Conservation (phyloP, 768 basidiomycete species). For the Hortiboletus campestris region DNA sequence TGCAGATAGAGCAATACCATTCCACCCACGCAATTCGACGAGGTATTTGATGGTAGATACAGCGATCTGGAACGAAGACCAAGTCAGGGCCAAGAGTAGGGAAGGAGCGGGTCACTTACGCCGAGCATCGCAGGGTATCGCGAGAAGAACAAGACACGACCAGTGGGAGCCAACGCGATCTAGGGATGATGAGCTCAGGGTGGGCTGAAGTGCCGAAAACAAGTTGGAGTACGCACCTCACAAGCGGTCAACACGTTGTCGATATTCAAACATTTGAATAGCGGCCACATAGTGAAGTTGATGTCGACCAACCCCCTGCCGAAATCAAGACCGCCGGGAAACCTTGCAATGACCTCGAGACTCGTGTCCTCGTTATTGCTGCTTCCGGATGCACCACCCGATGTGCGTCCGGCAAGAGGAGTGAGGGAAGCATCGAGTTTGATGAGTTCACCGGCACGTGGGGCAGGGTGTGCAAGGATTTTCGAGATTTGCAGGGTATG, state of each 20-base stretch:
- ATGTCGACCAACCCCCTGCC: conserved; percentile 88
- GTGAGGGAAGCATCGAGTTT: conserved; percentile 80
- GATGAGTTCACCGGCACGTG: conserved; percentile 82
- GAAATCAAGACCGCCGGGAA: conserved; percentile 93
- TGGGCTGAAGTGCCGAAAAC: background rate
- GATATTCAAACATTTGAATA: conserved; percentile 90
- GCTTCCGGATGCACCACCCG: conserved; percentile 38
- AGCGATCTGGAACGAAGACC: conserved; percentile 54
- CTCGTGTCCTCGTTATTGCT: conserved; percentile 38
- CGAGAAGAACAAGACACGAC: conserved; percentile 84
- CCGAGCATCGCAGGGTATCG: conserved; percentile 91
- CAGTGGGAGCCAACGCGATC: conserved; percentile 86
- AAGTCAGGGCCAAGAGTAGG: background rate
- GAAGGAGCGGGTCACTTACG: conserved; percentile 36
- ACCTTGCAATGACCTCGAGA: conserved; percentile 83
- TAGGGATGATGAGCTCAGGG: conserved; percentile 23
- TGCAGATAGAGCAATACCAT: conserved; percentile 77
- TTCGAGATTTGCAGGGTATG: conserved; percentile 90
- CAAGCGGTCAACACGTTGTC: conserved; percentile 93
- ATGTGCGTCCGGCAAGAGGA: conserved; percentile 39
- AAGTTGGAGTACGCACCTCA: conserved; percentile 52
- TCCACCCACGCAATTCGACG: conserved; percentile 92
- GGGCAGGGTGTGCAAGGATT: conserved; percentile 83
- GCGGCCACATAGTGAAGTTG: conserved; percentile 96
- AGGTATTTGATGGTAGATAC: conserved; percentile 91